These are phyloP conservation scores for Eragrostis nindensis DNA, from an alignment of 176 grass and related monocot species.

Conservation along the genomic window DNA sequence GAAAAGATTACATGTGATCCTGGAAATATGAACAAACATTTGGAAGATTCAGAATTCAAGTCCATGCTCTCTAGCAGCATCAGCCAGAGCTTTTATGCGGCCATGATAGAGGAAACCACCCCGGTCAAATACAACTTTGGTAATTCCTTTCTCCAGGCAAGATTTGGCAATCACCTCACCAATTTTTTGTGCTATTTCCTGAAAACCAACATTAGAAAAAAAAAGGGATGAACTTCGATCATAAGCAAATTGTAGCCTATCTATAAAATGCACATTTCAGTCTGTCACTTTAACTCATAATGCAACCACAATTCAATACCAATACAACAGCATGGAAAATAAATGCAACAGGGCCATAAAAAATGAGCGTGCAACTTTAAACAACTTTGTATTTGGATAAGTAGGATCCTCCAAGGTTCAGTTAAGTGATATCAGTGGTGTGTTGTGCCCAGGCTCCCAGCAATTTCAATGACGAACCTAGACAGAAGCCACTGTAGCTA, in stretches of 20 bases:
- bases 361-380: background rate
- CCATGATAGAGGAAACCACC: conserved; percentile 91
- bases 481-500: background rate
- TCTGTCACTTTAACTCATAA: background rate
- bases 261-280: background rate
- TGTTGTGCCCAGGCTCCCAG: background rate
- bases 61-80: conserved; percentile 83
- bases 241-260: conserved; percentile 17
- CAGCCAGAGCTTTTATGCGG: conserved; percentile 83
- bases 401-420: background rate
- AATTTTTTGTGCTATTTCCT: conserved; percentile 90
- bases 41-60: conserved; percentile 69
- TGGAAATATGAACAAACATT: conserved; percentile 40
- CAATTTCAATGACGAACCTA: background rate
- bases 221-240: background rate
- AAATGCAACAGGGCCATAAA: background rate
- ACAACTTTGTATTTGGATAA: background rate
- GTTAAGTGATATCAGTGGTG: background rate
- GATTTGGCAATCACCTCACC: conserved; percentile 88
- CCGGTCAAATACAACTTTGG: conserved; percentile 90
- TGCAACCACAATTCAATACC: background rate
- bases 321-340: background rate
- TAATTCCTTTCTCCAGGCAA: conserved; percentile 95
- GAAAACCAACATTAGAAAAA: conserved; percentile 36
- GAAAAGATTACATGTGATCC: conserved; percentile 29